Base-by-base conservation (phyloP, 257 asterid genomes). In the Fraxinus anomala region DNA sequence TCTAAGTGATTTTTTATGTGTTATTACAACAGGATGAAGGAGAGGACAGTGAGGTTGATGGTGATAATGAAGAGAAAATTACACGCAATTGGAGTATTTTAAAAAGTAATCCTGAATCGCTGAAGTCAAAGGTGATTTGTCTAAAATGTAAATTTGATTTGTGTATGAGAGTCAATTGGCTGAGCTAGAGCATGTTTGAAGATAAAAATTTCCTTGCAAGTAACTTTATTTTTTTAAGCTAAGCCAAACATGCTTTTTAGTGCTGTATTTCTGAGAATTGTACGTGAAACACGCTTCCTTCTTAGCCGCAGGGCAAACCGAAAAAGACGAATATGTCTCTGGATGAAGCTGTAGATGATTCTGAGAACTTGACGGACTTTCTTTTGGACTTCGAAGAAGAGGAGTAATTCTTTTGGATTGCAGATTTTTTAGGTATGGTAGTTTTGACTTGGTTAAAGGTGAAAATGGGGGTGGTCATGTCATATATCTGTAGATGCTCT, bases 301-400 rank as follows among this genome's bases (percentile, higher is more conserved):
- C 76, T 80, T 77, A 39, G 79, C 78, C 76, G 83, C 88, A 92
- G 93, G 83, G 73, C 23, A 89, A 89, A 77, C 90, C 94, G 10
- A 85, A 89, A 73, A 89, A 86, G 80, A 80, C 80, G 21, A 84
- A 82, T 86, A 73, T 92, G 89, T 84, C 98, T 69, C 87, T 94
- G 73, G 98, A 89, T 3, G 98, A 94, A 88, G 98, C 98, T 23
- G 9, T 92, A 73, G 98, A 91, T 70, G 97, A 94, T 76, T 89
- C 98, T 3, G 98, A 92, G 77, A 94, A 94, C 88, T 83, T 94
- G 73, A 94, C 98, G 17, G 98, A 94, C 84, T 94, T 94, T 73
- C 97, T 94, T 14, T 76, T 94, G 83, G 97, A 94, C 89, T 87
- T 87, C n/a, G 69, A 63, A 63, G 69, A 63, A 11, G 69, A 63